A percentile compares a stretch with the other conserved stretches of the same genome.
Conservation (phyloP, 495 filamentous ascomycete species). For the Astrothelium subdiscretum region DNA sequence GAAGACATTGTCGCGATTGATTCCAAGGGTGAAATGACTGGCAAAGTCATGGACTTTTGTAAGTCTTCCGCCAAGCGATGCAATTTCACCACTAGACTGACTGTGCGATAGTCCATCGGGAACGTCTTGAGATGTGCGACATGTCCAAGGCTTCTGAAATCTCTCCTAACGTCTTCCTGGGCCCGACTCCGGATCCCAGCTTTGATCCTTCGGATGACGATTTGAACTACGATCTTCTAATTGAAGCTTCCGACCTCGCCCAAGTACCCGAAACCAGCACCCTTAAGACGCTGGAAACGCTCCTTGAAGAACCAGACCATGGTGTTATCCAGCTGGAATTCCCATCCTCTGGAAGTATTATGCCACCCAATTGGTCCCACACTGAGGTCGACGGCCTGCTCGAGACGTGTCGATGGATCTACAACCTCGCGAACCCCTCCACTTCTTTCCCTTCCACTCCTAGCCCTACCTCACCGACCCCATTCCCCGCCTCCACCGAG, state of each 20-base stretch:
- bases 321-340: conserved; percentile 62
- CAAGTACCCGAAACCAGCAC: conserved; percentile 44
- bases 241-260: conserved; percentile 80
- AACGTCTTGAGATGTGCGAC: conserved; percentile 79
- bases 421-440: conserved; percentile 56
- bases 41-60: conserved; percentile 80
- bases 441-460: conserved; percentile 8
- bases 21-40: conserved; percentile 59
- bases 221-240: conserved; percentile 55
- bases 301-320: conserved; percentile 29
- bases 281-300: conserved; percentile 47
- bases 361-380: conserved; percentile 67
- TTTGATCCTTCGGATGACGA: conserved; percentile 20
- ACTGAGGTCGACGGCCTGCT: conserved; percentile 72
- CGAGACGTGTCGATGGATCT: conserved; percentile 80
- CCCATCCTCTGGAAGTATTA: conserved; percentile 82
- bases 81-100: background rate
- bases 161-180: conserved; percentile 77
- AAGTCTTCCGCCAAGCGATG: conserved; percentile 20
- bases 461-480: background rate
- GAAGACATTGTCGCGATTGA: conserved; percentile 62
- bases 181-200: conserved; percentile 67
- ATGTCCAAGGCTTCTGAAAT: conserved; percentile 90
- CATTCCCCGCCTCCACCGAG: background rate
- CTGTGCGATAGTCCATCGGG: conserved; percentile 52